These are phyloP conservation scores for Colletotrichum siamense DNA, from an alignment of 2,329 filamentous ascomycete species.

Conservation along the genomic window DNA sequence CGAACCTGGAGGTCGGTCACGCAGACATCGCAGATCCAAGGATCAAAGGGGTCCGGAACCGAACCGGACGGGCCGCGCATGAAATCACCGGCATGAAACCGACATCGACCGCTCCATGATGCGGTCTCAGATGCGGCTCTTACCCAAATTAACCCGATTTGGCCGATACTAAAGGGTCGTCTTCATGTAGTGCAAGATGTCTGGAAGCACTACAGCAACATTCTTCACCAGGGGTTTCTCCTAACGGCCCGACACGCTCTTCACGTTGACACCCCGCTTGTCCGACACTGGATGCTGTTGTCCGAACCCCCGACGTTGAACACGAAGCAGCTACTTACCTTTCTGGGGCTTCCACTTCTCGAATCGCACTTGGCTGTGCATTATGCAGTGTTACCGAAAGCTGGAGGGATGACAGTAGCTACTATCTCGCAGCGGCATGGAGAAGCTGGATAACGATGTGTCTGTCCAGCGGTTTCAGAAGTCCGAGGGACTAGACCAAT, in stretches of 20 bases:
- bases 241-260: slow-evolving; percentile 1
- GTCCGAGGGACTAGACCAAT: background rate
- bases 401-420: no score
- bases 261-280: background rate
- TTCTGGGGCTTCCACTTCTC: background rate
- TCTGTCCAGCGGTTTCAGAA: no score
- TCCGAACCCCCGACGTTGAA: background rate
- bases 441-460: no score
- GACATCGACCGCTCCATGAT: background rate
- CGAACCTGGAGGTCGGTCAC: background rate
- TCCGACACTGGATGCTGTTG: background rate
- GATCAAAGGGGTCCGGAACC: background rate
- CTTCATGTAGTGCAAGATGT: background rate
- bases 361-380: background rate
- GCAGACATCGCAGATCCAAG: background rate
- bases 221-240: background rate
- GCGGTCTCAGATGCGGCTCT: background rate
- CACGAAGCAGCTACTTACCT: background rate
- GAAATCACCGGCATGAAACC: background rate
- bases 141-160: background rate
- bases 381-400: background rate
- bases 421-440: no score
- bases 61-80: background rate
- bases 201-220: background rate
- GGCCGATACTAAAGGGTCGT: background rate